Percentiles rank a stretch among this genome's conserved stretches.
These are phyloP conservation scores for Phytophthora macrochlamydospora DNA, from an alignment of 352 stramenopile genomes.

Conservation along the genomic window DNA sequence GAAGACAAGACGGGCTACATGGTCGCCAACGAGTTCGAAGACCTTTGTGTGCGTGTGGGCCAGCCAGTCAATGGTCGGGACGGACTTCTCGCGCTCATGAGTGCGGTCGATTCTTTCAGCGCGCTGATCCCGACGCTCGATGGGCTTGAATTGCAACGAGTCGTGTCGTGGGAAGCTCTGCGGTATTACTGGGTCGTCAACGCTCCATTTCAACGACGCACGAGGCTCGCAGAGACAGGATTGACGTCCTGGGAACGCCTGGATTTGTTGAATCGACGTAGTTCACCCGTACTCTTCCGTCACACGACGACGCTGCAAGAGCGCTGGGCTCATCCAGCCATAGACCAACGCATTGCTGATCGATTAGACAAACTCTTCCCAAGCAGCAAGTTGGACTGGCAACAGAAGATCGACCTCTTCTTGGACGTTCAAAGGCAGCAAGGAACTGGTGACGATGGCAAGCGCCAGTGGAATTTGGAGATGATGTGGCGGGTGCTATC, in stretches of 20 bases:
- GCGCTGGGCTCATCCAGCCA: constrained; percentile 57
- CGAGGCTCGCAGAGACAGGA: constrained; percentile 24
- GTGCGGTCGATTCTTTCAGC: constrained; percentile 46
- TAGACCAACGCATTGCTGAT: constrained; percentile 48
- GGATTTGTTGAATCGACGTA: constrained; percentile 35
- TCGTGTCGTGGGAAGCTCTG: constrained; percentile 61
- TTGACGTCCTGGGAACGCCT: constrained; percentile 50
- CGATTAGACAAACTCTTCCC: constrained; percentile 53
- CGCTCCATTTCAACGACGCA: constrained; percentile 59
- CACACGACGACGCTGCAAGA: constrained; percentile 44
- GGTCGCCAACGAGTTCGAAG: constrained; percentile 57
- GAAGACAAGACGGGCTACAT: constrained; percentile 58
- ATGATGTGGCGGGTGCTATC: constrained; percentile 30
- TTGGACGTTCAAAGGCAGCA: constrained; percentile 51
- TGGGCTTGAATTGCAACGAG: constrained; percentile 5
- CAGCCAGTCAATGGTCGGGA: constrained; percentile 36
- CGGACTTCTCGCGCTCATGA: constrained; percentile 42
- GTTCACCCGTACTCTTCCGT: constrained; percentile 32
- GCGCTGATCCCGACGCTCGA: constrained; percentile 1
- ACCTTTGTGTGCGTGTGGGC: constrained; percentile 60
- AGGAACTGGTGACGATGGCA: not conserved
- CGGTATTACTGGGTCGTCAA: constrained; percentile 54
- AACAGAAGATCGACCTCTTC: constrained; percentile 53
- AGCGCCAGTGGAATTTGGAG: constrained; percentile 30
- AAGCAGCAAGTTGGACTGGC: constrained; percentile 60